Conservation (phyloP, 2,329 filamentous ascomycete species). For the Neophaeococcomyces aloes region DNA sequence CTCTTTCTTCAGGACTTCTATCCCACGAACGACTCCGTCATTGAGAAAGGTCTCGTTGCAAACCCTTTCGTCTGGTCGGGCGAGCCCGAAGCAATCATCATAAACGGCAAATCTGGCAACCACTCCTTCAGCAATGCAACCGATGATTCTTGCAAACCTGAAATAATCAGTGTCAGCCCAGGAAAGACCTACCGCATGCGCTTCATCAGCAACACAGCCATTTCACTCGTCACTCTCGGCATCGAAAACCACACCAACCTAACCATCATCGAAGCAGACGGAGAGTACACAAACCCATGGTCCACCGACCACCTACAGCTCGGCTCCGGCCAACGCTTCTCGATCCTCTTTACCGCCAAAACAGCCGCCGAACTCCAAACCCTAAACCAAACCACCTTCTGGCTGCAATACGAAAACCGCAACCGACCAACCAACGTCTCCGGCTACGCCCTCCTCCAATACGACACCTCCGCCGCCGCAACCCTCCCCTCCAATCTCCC, state of each 20-base stretch:
- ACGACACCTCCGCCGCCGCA: constrained; percentile 8
- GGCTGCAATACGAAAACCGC: constrained; percentile 28
- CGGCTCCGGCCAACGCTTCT: constrained; percentile 51
- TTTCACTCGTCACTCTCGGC: constrained; percentile 45
- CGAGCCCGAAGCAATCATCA: constrained; percentile 45
- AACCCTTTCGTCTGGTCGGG: constrained; percentile 48
- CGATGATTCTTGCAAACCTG: constrained; percentile 33
- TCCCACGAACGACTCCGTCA: constrained; percentile 40
- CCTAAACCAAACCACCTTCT: constrained; percentile 39
- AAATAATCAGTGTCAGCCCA: constrained; percentile 49
- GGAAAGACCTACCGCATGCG: constrained; percentile 52
- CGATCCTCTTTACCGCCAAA: constrained; percentile 38
- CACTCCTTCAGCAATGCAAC: constrained; percentile 29
- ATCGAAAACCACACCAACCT: constrained; percentile 49
- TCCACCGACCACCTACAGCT: constrained; percentile 44
- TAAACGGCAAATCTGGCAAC: constrained; percentile 47
- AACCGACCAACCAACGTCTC: constrained; percentile 22
- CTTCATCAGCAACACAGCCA: constrained; percentile 47
- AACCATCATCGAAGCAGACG: constrained; percentile 52
- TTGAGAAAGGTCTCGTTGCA: constrained; percentile 42
- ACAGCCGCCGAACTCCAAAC: constrained; percentile 19
- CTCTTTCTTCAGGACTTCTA: constrained; percentile 49
- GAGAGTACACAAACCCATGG: constrained; percentile 25
- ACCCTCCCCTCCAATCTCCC: constrained; percentile 14
- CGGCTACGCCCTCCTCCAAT: constrained; percentile 23